These are phyloP conservation scores for Botrytis byssoidea DNA, from an alignment of 2,329 filamentous ascomycete species.

Conservation along the genomic window DNA sequence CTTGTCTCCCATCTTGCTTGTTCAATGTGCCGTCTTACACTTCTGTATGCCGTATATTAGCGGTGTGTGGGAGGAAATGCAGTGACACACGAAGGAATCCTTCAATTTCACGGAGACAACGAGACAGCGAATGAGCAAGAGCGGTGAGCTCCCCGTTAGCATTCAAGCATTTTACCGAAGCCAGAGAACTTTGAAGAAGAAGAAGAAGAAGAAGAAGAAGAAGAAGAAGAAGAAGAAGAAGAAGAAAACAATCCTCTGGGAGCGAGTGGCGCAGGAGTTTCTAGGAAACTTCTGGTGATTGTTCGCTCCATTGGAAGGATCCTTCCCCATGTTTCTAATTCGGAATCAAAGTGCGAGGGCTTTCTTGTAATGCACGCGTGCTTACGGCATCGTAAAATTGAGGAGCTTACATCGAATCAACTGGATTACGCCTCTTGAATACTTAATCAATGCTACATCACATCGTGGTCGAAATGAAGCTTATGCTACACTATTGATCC, in stretches of 20 bases:
- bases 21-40: slow-evolving; percentile 20
- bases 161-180: neutral
- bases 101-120: neutral
- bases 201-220: neutral
- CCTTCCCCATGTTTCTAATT: slow-evolving; percentile 17
- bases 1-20: neutral
- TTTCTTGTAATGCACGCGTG: slow-evolving; percentile 1
- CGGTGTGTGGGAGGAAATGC: neutral
- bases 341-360: neutral
- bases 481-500: slow-evolving; percentile 20
- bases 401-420: slow-evolving; percentile 12
- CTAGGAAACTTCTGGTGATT: slow-evolving; percentile 4
- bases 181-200: neutral
- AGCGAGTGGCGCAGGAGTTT: slow-evolving; percentile 18
- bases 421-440: slow-evolving; percentile 17
- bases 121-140: neutral
- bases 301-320: neutral
- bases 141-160: slow-evolving; percentile 14
- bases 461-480: slow-evolving; percentile 15
- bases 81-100: slow-evolving; percentile 18
- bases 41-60: slow-evolving; percentile 20
- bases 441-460: slow-evolving; percentile 13
- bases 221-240: neutral
- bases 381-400: slow-evolving; percentile 13
- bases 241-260: neutral